Evolutionary conservation across 129 eudicot species (phyloP).

Genomic region (Tanacetum coccineum): DNA sequence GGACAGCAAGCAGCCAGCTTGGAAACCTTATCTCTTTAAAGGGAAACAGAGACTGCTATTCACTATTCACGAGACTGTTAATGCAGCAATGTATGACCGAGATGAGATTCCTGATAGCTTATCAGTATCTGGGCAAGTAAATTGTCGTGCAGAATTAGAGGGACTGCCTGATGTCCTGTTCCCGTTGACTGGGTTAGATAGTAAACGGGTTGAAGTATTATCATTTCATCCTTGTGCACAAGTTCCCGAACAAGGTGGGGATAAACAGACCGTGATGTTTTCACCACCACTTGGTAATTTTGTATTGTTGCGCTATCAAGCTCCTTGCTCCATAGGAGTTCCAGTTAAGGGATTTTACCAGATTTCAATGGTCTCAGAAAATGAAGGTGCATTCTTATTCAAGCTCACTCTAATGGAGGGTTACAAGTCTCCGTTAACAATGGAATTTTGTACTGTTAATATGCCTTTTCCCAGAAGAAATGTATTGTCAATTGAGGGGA

Average conservation of each 20-base stretch:
- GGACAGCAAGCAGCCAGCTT: conserved; percentile 92
- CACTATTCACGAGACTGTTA: conserved; percentile 71
- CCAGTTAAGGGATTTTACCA: conserved; percentile 95
- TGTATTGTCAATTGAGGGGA: conserved; percentile 71
- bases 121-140: conserved; percentile 84
- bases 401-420: conserved; percentile 80
- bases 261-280: conserved; percentile 49
- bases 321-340: conserved; percentile 52
- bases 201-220: conserved; percentile 56
- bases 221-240: conserved; percentile 98
- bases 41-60: conserved; percentile 91
- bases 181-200: conserved; percentile 66
- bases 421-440: conserved; percentile 66
- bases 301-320: conserved; percentile 71
- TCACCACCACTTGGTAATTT: conserved; percentile 96
- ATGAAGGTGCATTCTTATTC: conserved; percentile 96
- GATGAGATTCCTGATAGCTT: conserved; percentile 92
- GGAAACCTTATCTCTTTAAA: conserved; percentile 93
- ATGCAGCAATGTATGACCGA: conserved; percentile 95
- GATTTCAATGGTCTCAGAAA: conserved; percentile 99
- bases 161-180: conserved; percentile 88
- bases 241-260: conserved; percentile 70
- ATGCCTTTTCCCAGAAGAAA: conserved; percentile 97
- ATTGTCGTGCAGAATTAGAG: conserved; percentile 95
- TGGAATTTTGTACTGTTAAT: conserved; percentile 88